Evolutionary conservation across 495 filamentous ascomycete genomes (phyloP), one percentile per base, ranked within the genome.

Genomic region (Aspergillus baeticus): DNA sequence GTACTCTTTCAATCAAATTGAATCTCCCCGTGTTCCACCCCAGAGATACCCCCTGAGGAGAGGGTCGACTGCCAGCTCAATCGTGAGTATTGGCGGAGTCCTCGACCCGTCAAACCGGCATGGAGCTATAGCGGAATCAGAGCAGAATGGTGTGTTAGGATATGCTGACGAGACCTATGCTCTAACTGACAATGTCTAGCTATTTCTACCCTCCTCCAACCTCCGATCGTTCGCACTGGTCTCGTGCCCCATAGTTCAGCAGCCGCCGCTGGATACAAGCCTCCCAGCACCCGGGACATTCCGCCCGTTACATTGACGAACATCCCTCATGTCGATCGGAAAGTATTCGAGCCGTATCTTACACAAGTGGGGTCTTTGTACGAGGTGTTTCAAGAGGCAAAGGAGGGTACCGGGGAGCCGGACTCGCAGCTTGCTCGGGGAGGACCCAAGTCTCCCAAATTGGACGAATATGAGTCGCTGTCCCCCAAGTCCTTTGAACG

Each of bases 301-400:
- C 92, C 94, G 0, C 93, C 94, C 0, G 94, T 99, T 7, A 88
- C 90, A 0, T 77, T 99, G 51, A 92, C 93, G 5, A 96, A 95
- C 54, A 92, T 98, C 47, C 83, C 87, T 1, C 88, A 88, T 61
- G 80, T 98, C 31, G 90, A 97, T 14, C 65, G 83, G 0, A 82
- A 86, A 53, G 85, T 84, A 18, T 98, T 99, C 69, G 84, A 84
- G 38, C 77, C 87, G 2, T 99, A 98, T 66, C 74, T 99, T 3
- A 78, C 85, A 33, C 87, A 94, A 67, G 87, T 94, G 20, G 89
- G 90, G 10, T 80, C 85, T 3, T 64, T 95, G 29, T 94, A 92
- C 62, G 90, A 96, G 66, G 87, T 89, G 15, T 83, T 95, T 54
- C 84, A 88, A 60, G 83, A 90, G 31, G 83, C 89, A 37, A 90